Evolutionary conservation across 1,139 yeast genomes (phyloP).

Genomic region (Hanseniaspora gamundiae): DNA sequence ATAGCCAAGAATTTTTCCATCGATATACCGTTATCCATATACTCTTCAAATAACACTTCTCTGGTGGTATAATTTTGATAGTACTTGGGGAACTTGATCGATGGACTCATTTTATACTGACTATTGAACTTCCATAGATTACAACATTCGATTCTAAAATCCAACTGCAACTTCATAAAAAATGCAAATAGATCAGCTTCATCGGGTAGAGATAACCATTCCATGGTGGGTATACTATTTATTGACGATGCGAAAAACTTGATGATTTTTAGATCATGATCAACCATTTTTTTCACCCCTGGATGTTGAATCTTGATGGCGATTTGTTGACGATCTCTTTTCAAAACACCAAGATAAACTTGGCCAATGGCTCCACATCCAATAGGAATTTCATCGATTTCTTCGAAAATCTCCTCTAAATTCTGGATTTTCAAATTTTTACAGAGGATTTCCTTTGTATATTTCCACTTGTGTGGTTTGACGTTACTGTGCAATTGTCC

Average conservation of each 20-base stretch:
- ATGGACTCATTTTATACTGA: slow-evolving; percentile 35
- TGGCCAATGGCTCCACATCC: slow-evolving; percentile 99
- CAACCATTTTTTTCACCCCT: slow-evolving; percentile 54
- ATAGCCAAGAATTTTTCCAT: slow-evolving; percentile 51
- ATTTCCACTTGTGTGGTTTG: slow-evolving; percentile 51
- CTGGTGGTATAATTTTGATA: slow-evolving; percentile 54
- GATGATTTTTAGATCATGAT: slow-evolving; percentile 79
- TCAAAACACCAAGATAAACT: slow-evolving; percentile 52
- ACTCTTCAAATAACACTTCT: slow-evolving; percentile 76
- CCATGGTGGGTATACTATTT: slow-evolving; percentile 80
- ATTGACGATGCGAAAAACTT: slow-evolving; percentile 58
- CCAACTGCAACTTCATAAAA: slow-evolving; percentile 82
- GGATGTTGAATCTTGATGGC: slow-evolving; percentile 94
- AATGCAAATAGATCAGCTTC: slow-evolving; percentile 83
- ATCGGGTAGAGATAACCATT: slow-evolving; percentile 90
- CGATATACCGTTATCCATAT: slow-evolving; percentile 60
- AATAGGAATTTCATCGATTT: slow-evolving; percentile 60
- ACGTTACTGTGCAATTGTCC: slow-evolving; percentile 75
- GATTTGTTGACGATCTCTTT: slow-evolving; percentile 36
- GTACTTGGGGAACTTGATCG: slow-evolving; percentile 75
- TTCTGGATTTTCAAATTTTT: slow-evolving; percentile 46
- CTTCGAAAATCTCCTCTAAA: slow-evolving; percentile 73
- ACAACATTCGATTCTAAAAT: slow-evolving; percentile 77
- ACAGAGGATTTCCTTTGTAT: slow-evolving; percentile 34
- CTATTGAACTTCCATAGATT: slow-evolving; percentile 54